A percentile compares a stretch with the other conserved stretches of the same genome.
These are phyloP conservation scores for Ascochyta viciae-villosae DNA, from an alignment of 2,329 filamentous ascomycete species.

Conservation along the genomic window DNA sequence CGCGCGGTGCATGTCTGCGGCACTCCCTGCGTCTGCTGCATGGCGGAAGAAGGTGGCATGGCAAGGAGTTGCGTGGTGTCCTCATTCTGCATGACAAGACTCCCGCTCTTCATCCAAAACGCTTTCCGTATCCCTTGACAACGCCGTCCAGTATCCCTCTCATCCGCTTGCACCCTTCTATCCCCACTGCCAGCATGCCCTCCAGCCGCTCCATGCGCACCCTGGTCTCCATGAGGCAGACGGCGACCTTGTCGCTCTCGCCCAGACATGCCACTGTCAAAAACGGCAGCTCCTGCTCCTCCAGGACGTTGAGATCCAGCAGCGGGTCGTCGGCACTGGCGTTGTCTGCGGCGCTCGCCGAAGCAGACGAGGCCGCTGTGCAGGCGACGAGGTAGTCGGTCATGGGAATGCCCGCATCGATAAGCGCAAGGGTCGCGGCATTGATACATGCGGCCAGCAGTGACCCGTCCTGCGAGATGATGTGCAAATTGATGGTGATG, in stretches of 20 bases:
- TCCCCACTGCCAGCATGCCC: slow-evolving; percentile 89
- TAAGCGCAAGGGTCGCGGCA: slow-evolving; percentile 85
- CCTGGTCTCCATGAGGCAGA: slow-evolving; percentile 84
- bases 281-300: slow-evolving; percentile 88
- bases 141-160: slow-evolving; percentile 81
- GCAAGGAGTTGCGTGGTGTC: no score
- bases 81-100: neutral
- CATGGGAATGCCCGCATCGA: slow-evolving; percentile 97
- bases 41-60: no score
- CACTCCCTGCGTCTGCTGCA: no score
- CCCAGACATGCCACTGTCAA: slow-evolving; percentile 85
- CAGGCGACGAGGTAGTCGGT: slow-evolving; percentile 87
- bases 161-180: slow-evolving; percentile 90
- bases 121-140: slow-evolving; percentile 57
- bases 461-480: slow-evolving; percentile 89
- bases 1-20: no score
- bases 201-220: slow-evolving; percentile 84
- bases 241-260: slow-evolving; percentile 74
- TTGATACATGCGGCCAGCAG: slow-evolving; percentile 90
- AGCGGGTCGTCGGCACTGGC: slow-evolving; percentile 78
- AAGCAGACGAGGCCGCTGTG: slow-evolving; percentile 79
- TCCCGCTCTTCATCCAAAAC: slow-evolving; percentile 32
- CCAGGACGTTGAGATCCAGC: slow-evolving; percentile 78
- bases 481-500: slow-evolving; percentile 82
- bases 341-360: slow-evolving; percentile 57